These are phyloP conservation scores for Ambispora gerdemannii DNA, from an alignment of 192 early-diverging fungal genomes.

Conservation along the genomic window DNA sequence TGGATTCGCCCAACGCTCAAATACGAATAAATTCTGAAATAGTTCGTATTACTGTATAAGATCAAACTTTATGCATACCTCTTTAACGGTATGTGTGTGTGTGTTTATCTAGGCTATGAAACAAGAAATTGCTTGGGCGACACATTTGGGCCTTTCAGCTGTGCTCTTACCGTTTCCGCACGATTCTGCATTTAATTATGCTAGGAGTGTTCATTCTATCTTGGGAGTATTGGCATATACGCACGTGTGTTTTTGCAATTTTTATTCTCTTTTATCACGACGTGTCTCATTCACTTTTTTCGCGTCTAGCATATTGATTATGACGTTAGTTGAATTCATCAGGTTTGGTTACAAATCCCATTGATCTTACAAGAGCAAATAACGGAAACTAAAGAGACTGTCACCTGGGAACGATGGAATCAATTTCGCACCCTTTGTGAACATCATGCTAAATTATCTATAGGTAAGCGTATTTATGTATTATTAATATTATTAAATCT, in stretches of 20 bases:
- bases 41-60: constrained; percentile 20
- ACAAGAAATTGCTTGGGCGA: constrained; percentile 65
- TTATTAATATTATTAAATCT: neutral
- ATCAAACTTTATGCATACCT: neutral
- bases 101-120: constrained; percentile 41
- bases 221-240: constrained; percentile 1
- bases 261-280: constrained; percentile 37
- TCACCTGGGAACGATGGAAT: constrained; percentile 80
- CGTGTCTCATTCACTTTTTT: no score
- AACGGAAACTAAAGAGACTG: constrained; percentile 32
- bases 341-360: constrained; percentile 54
- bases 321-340: constrained; percentile 34
- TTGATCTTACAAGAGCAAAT: constrained; percentile 27
- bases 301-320: constrained; percentile 27
- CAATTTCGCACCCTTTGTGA: constrained; percentile 66
- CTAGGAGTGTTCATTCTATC: constrained; percentile 37
- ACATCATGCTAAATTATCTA: constrained; percentile 59
- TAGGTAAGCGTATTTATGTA: constrained; percentile 37
- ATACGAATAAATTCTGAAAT: constrained; percentile 58
- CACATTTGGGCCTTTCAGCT: constrained; percentile 63
- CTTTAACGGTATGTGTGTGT: neutral
- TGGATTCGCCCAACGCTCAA: constrained; percentile 47
- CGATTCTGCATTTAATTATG: constrained; percentile 51
- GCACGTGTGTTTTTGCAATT: neutral
- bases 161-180: constrained; percentile 52